These are phyloP conservation scores for Tolypocladium paradoxum DNA, from an alignment of 2,329 filamentous ascomycete species.

Conservation along the genomic window DNA sequence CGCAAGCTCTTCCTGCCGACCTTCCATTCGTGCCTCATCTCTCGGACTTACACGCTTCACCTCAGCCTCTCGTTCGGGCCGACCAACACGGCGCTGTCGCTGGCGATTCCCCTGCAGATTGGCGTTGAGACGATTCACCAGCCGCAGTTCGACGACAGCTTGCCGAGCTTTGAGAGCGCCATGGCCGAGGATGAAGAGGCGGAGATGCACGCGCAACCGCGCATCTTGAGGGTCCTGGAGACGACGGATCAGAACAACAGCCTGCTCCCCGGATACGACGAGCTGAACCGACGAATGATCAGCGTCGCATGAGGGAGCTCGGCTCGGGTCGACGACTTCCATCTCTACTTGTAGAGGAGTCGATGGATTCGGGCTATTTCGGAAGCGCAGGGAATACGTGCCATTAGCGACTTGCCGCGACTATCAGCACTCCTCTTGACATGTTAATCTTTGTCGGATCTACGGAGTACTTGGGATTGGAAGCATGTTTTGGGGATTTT, in stretches of 20 bases:
- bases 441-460: neutral
- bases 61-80: constrained; percentile 32
- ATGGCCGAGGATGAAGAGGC: constrained; percentile 30
- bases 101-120: constrained; percentile 41
- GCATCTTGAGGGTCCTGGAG: constrained; percentile 24
- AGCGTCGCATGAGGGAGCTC: constrained; percentile 10
- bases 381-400: neutral
- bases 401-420: neutral
- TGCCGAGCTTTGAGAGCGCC: constrained; percentile 40
- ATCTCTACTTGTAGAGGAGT: neutral
- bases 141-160: constrained; percentile 18
- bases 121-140: constrained; percentile 29
- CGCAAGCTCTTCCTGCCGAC: constrained; percentile 43
- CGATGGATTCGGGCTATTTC: neutral
- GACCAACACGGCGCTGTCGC: constrained; percentile 29
- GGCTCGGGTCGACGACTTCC: neutral
- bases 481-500: neutral
- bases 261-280: constrained; percentile 30
- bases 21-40: constrained; percentile 47
- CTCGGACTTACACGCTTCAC: constrained; percentile 42
- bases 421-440: neutral
- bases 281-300: constrained; percentile 16
- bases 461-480: neutral
- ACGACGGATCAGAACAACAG: constrained; percentile 18
- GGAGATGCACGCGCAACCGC: constrained; percentile 31